phyloP scores from a whole-genome alignment of 106 monocot species.

The Dendrobium catenatum region DNA sequence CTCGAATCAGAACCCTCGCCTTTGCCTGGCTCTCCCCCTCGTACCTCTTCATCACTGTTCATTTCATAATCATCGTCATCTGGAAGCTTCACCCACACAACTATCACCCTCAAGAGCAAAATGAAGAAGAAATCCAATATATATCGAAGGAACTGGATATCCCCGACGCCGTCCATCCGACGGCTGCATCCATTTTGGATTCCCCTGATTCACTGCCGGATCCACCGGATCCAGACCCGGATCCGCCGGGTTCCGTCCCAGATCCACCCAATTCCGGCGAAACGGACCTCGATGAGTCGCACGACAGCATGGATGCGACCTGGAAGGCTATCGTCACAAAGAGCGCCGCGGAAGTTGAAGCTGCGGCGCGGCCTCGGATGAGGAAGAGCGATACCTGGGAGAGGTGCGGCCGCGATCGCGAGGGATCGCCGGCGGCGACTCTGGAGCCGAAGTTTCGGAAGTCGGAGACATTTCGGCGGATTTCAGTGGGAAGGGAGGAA shows the following conservation, averaged over 20 bases:
- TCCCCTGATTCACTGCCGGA: neutral
- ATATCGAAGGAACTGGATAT: neutral
- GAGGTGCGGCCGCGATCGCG: slow-evolving; percentile 2
- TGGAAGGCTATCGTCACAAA: slow-evolving; percentile 6
- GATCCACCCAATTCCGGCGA: neutral
- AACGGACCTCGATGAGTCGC: slow-evolving; percentile 9
- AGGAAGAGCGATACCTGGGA: slow-evolving; percentile 27
- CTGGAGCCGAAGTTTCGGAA: slow-evolving; percentile 11
- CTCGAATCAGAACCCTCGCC: slow-evolving; percentile 8
- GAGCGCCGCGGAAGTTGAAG: neutral
- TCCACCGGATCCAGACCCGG: neutral
- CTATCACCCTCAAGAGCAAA: neutral
- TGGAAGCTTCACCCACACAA: slow-evolving; percentile 47
- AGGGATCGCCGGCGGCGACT: slow-evolving; percentile 1
- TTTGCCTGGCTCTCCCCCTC: slow-evolving; percentile 22
- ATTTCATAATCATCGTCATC: slow-evolving; percentile 73
- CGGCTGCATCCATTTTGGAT: neutral
- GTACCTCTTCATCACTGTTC: slow-evolving; percentile 46
- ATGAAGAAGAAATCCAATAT: neutral
- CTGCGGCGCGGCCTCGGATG: neutral
- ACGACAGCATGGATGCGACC: slow-evolving; percentile 17
- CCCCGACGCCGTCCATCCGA: neutral
- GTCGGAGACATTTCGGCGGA: slow-evolving; percentile 9
- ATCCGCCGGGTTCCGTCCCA: neutral
- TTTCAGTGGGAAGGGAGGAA: slow-evolving; percentile 7